Base-by-base conservation (phyloP, 108 stramenopile species). In the Cyclotella choctawhatcheeana region DNA sequence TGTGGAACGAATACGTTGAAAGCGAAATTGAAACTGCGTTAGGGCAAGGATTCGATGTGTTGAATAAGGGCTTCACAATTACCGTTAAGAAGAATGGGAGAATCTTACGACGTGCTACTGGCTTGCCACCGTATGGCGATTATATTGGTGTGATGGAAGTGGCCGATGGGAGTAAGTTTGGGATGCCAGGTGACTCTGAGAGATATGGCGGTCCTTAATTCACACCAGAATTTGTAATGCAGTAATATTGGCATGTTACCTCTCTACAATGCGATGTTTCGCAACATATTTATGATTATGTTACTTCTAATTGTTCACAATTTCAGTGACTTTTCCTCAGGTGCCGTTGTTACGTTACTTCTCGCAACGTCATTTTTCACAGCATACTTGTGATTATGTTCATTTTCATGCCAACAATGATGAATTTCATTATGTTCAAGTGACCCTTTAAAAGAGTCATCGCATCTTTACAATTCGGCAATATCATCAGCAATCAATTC, bases 81-180 rank as follows among this genome's bases (percentile, higher is more conserved):
- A 77, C 76, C 20, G 79, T 94, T 47, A 94, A 94, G 71, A 94
- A 94, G 67, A 94, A 94, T 81, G 93, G 93, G 5, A 73, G 84
- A 6, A 91, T 94, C 33, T 68, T 94, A 20, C 75, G 90, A 63
- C 81, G 93, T 29, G 89, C 88, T 18, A 91, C 93, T 10, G 93
- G 93, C 20, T 83, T 77, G 44, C 93, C 93, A 44, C 88, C 71
- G 26, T 92, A 78, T 67, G 72, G 65, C 32, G 86, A 81, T 34
- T 62, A 87, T 37, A 73, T 94, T 30, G 84, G 73, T 10, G 82
- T 83, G 12, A 87, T 94, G 89, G 89, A 94, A 58, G 89, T 94
- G 40, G 78, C 84, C 45, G 93, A 94, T 73, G 92, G 92, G 5
- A 73, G 67, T 26, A 76, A 66, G 26, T 94, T 94, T 84, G 93